These are phyloP conservation scores for Hygrophila difformis DNA, from an alignment of 257 asterid genomes.

Conservation along the genomic window DNA sequence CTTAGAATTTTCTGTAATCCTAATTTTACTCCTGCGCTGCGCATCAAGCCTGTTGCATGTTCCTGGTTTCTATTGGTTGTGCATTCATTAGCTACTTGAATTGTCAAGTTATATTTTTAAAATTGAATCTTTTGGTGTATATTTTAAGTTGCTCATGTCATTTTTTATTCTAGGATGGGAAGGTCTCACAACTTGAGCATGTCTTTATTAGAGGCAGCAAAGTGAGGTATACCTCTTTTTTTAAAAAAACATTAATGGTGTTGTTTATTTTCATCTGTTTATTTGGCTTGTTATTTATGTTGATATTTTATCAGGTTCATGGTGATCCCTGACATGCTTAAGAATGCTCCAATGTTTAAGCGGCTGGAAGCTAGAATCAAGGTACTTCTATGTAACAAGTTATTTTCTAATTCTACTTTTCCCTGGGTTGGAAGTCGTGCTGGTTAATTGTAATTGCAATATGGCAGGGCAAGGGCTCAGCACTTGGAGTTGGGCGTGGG, in stretches of 20 bases:
- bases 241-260: neutral
- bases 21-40: too few species aligned
- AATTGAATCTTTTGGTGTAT: too few species aligned
- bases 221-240: slow-evolving; percentile 37
- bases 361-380: slow-evolving; percentile 94
- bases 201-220: slow-evolving; percentile 71
- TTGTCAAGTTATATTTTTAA: too few species aligned
- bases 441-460: slow-evolving; percentile 10
- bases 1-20: too few species aligned
- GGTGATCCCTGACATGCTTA: slow-evolving; percentile 98
- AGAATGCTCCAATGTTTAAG: slow-evolving; percentile 98
- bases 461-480: slow-evolving; percentile 85
- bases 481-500: slow-evolving; percentile 98
- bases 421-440: slow-evolving; percentile 13
- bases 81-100: too few species aligned
- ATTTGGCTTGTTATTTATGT: slow-evolving; percentile 1
- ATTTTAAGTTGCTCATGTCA: neutral
- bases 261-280: slow-evolving; percentile 3
- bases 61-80: too few species aligned
- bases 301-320: slow-evolving; percentile 58
- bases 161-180: slow-evolving; percentile 45
- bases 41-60: too few species aligned
- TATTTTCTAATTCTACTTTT: neutral
- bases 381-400: slow-evolving; percentile 32
- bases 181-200: slow-evolving; percentile 59